These are phyloP conservation scores for Leucosporidium yakuticum DNA, from an alignment of 768 basidiomycete genomes.

Conservation along the genomic window DNA sequence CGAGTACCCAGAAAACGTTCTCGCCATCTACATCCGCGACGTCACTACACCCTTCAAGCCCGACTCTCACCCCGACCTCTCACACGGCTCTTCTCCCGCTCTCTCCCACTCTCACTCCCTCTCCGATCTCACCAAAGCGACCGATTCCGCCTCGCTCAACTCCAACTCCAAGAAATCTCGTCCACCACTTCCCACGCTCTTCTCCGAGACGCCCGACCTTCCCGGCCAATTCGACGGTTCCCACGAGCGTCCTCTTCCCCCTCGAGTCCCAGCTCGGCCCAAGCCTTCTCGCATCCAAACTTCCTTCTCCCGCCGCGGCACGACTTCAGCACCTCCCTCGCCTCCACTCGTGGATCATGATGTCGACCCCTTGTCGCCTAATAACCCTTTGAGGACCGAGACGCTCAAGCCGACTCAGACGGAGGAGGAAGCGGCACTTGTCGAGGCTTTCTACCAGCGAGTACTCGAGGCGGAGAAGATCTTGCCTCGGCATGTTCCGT, in stretches of 20 bases:
- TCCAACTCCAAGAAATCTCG: background rate
- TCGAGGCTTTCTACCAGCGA: constrained; percentile 23
- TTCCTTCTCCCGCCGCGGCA: background rate
- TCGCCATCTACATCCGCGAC: constrained; percentile 78
- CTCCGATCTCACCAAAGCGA: background rate
- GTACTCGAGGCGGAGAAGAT: constrained; percentile 14
- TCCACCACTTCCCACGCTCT: background rate
- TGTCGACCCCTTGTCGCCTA: constrained; percentile 35
- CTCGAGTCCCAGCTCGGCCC: background rate
- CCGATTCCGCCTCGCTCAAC: background rate
- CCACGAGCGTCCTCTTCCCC: constrained; percentile 5
- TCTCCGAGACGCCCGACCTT: constrained; percentile 17
- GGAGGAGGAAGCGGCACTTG: constrained; percentile 4
- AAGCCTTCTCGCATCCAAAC: background rate
- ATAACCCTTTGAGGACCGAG: constrained; percentile 33
- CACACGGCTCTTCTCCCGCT: background rate
- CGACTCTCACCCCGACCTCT: background rate
- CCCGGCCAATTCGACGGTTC: constrained; percentile 6
- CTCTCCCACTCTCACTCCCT: background rate
- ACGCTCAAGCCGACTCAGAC: background rate
- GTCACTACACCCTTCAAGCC: constrained; percentile 47
- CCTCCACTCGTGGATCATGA: constrained; percentile 8
- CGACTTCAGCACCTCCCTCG: background rate
- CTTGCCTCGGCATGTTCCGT: constrained; percentile 9
- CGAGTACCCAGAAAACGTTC: constrained; percentile 59